Percentiles rank a stretch among this genome's conserved stretches.
Conservation (phyloP, 176 grass and related monocot genomes). For the Canna indica region DNA sequence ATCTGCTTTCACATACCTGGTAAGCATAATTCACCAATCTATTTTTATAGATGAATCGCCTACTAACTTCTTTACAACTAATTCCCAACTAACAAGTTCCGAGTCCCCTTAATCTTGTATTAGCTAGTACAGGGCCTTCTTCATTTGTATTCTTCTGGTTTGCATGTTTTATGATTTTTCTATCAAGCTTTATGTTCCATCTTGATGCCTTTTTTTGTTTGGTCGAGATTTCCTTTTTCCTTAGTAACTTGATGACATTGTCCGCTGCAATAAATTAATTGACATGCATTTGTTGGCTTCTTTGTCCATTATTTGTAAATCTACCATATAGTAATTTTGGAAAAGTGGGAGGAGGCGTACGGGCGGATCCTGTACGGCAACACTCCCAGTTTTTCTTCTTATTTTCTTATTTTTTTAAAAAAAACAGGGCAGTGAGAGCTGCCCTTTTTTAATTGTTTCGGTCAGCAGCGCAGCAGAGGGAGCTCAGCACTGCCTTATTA, state of each 20-base stretch:
- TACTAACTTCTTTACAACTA: not conserved
- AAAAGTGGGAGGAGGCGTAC: no score
- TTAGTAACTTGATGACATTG: not conserved
- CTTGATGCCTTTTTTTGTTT: not conserved
- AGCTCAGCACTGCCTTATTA: no score
- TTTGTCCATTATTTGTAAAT: not conserved
- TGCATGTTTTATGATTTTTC: not conserved
- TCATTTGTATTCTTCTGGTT: no score
- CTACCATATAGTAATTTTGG: no score
- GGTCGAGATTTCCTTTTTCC: no score
- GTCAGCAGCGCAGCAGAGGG: no score
- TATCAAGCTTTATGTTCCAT: not conserved
- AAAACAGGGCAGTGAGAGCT: no score
- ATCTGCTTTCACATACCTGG: constrained; percentile 91
- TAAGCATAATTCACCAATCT: constrained; percentile 24
- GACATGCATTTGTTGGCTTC: not conserved
- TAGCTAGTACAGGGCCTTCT: not conserved
- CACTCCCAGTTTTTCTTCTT: no score
- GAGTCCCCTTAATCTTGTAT: not conserved
- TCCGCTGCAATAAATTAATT: not conserved
- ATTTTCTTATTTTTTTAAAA: no score
- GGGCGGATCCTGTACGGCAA: no score
- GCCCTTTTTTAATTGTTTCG: no score
- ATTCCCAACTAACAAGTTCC: not conserved
- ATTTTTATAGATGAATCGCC: not conserved